Conservation (phyloP, 2,329 filamentous ascomycete genomes). For the Sclerotinia glacialis region DNA sequence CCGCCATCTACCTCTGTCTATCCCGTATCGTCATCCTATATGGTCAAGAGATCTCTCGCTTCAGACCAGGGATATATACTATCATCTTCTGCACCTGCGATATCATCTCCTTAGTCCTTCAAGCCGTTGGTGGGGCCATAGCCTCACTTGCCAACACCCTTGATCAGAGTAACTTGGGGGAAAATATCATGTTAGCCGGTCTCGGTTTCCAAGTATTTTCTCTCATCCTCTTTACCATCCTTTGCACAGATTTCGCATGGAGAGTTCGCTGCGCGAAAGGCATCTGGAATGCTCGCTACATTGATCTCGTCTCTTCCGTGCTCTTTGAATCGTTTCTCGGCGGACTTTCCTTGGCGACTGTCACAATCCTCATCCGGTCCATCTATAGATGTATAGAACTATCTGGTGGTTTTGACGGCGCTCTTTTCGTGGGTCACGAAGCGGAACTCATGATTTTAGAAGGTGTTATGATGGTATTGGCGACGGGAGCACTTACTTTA, state of each 20-base stretch:
- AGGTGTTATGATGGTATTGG: conserved; percentile 48
- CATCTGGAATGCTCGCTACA: conserved; percentile 28
- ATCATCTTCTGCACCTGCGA: conserved; percentile 50
- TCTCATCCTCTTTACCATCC: conserved; percentile 36
- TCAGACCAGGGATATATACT: conserved; percentile 52
- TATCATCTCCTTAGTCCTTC: conserved; percentile 56
- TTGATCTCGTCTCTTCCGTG: conserved; percentile 25
- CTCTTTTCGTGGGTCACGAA: conserved; percentile 49
- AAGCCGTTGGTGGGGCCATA: conserved; percentile 56
- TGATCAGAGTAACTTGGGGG: conserved; percentile 30
- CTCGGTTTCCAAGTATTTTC: conserved; percentile 43
- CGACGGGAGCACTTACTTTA: conserved; percentile 46
- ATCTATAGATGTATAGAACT: conserved; percentile 59
- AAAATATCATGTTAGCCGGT: conserved; percentile 44
- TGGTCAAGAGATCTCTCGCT: conserved; percentile 48
- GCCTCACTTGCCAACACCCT: conserved; percentile 47
- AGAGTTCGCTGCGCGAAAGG: conserved; percentile 24
- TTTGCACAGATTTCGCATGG: conserved; percentile 27
- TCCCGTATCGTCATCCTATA: conserved; percentile 46
- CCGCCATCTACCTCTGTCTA: conserved; percentile 58
- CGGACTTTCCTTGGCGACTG: conserved; percentile 47
- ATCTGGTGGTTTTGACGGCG: conserved; percentile 51
- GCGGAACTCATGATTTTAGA: conserved; percentile 48
- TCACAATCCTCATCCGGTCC: conserved; percentile 56
- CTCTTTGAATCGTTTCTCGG: conserved; percentile 49